phyloP scores from a whole-genome alignment of 306 rosid genomes.

The Calophaca sinica region DNA sequence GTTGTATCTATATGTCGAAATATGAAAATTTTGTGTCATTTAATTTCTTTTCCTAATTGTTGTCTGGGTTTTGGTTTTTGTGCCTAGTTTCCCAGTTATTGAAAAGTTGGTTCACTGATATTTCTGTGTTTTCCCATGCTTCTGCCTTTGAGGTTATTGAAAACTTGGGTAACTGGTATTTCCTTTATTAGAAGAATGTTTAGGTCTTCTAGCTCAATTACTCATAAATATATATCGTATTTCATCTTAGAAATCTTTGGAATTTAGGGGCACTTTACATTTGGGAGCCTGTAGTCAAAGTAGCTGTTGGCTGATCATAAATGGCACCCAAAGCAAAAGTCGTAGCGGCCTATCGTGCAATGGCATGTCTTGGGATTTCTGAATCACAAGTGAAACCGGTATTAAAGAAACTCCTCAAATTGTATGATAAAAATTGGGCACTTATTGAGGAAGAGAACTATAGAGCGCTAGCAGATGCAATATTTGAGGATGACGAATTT shows the following conservation, averaged over 20 bases:
- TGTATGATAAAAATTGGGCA: conserved; percentile 89
- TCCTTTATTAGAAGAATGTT: conserved; percentile 10
- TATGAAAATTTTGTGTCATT: background rate
- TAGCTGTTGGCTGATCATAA: conserved; percentile 40
- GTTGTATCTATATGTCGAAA: background rate
- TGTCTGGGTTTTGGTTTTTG: background rate
- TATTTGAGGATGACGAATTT: conserved; percentile 75
- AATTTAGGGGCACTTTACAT: conserved; percentile 35
- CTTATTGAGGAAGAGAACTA: conserved; percentile 89
- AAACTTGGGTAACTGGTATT: background rate
- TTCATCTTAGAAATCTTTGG: conserved; percentile 38
- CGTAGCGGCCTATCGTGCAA: conserved; percentile 68
- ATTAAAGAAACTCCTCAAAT: conserved; percentile 69
- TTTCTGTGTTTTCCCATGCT: conserved; percentile 7
- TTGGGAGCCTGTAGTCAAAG: conserved; percentile 44
- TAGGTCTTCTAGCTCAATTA: conserved; percentile 14
- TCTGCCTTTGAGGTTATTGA: background rate
- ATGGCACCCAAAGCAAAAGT: conserved; percentile 76
- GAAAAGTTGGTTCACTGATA: background rate
- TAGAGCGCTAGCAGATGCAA: conserved; percentile 86
- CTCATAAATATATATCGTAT: conserved; percentile 23
- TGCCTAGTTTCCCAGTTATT: conserved; percentile 6
- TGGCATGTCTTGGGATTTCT: conserved; percentile 69
- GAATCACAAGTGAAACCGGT: conserved; percentile 77
- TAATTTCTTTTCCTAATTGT: conserved; percentile 13